phyloP scores from a whole-genome alignment of 1,284 basidiomycete genomes.

The Tilletia setariae region DNA sequence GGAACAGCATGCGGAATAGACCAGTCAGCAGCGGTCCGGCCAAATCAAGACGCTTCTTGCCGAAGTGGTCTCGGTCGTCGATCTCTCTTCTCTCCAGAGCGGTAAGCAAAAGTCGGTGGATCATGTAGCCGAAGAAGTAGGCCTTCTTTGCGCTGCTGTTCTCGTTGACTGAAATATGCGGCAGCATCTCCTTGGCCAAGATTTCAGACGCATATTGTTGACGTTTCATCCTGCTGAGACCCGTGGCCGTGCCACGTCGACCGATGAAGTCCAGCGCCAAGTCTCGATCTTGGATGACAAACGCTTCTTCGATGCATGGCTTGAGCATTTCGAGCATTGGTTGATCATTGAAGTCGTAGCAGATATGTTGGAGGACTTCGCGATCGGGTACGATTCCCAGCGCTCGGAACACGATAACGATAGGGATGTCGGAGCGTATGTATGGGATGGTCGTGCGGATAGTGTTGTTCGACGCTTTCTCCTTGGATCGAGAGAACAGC shows the following conservation, averaged over 20 bases:
- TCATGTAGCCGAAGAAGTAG: constrained; percentile 99
- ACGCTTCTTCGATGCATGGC: constrained; percentile 97
- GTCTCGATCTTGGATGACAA: constrained; percentile 95
- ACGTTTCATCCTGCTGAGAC: constrained; percentile 84
- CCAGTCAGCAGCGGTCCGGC: constrained; percentile 92
- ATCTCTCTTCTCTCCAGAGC: constrained; percentile 90
- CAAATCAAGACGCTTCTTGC: constrained; percentile 93
- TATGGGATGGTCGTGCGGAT: constrained; percentile 98
- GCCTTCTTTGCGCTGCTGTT: constrained; percentile 98
- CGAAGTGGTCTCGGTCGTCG: constrained; percentile 99
- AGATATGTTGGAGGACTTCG: constrained; percentile 96
- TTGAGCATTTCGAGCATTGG: constrained; percentile 98
- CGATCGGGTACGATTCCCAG: constrained; percentile 96
- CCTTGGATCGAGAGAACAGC: constrained; percentile 84
- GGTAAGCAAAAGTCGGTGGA: constrained; percentile 88
- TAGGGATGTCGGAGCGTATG: constrained; percentile 96
- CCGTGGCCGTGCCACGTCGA: constrained; percentile 91
- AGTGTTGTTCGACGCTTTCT: constrained; percentile 77
- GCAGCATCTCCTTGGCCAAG: constrained; percentile 96
- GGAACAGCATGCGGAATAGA: constrained; percentile 95
- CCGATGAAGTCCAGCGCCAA: constrained; percentile 91
- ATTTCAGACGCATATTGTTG: constrained; percentile 97
- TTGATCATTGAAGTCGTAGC: constrained; percentile 92
- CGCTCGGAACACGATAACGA: constrained; percentile 97
- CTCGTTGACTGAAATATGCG: constrained; percentile 92